Percentiles rank a stretch among this genome's conserved stretches.
Conservation (phyloP, 2,329 filamentous ascomycete genomes). For the Aspergillus candidus region DNA sequence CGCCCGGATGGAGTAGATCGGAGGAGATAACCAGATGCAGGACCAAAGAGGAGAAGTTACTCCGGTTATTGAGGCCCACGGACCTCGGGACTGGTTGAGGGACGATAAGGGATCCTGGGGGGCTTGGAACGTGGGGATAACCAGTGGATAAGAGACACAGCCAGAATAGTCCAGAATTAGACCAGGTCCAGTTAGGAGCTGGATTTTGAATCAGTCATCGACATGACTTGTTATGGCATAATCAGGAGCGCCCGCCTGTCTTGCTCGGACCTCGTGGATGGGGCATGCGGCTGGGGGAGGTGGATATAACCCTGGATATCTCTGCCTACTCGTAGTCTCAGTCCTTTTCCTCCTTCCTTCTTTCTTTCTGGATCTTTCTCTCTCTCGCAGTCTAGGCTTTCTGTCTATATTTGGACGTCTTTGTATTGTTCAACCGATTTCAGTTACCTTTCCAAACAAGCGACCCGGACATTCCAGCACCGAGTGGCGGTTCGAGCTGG, state of each 20-base stretch:
- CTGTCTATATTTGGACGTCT: background rate
- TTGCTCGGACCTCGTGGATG: conserved; percentile 11
- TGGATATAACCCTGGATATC: conserved; percentile 3
- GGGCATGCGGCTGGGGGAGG: conserved; percentile 2
- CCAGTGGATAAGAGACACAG: too few relatives aligned
- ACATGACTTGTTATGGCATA: background rate
- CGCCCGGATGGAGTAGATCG: too few relatives aligned
- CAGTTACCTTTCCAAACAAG: too few relatives aligned
- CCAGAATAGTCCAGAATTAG: background rate
- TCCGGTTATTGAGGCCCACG: too few relatives aligned
- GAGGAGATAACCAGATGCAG: too few relatives aligned
- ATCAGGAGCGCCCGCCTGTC: conserved; percentile 8
- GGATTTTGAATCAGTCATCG: background rate
- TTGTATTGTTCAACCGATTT: too few relatives aligned
- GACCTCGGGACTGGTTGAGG: too few relatives aligned
- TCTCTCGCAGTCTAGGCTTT: background rate
- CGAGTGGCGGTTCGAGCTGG: background rate
- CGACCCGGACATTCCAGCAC: background rate
- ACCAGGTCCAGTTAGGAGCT: background rate
- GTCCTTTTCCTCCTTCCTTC: conserved; percentile 2
- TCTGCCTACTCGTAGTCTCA: background rate
- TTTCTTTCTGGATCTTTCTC: background rate
- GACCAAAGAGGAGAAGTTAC: too few relatives aligned
- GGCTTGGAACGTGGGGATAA: too few relatives aligned
- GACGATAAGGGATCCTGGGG: too few relatives aligned